Evolutionary conservation across 257 asterid species (phyloP).

Genomic region (Solanum rostratum): DNA sequence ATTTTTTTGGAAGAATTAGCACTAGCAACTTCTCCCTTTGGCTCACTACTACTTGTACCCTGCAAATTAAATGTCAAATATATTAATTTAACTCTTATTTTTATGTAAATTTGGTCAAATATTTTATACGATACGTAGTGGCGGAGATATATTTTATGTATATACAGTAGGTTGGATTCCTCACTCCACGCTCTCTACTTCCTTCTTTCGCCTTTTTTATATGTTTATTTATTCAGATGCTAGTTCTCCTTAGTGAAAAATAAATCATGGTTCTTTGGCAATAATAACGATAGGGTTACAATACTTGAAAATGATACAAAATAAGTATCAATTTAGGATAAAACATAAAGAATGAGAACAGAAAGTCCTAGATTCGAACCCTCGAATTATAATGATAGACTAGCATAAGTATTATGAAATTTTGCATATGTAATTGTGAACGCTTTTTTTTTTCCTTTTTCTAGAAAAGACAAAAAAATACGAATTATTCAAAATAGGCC

Average conservation of each 20-base stretch:
- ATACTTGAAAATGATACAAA: too few species aligned
- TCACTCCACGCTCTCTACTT: too few species aligned
- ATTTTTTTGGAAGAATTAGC: constrained; percentile 8
- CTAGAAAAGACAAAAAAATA: not conserved
- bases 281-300: not conserved
- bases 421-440: not conserved
- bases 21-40: not conserved
- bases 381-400: not conserved
- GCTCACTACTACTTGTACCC: not conserved
- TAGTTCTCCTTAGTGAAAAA: not conserved
- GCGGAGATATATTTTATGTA: too few species aligned
- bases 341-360: not conserved
- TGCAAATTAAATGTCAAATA: not conserved
- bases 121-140: not conserved
- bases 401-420: too few species aligned
- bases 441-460: too few species aligned
- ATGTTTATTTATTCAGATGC: too few species aligned
- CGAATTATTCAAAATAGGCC: not conserved
- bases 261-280: not conserved
- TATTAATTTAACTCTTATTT: not conserved
- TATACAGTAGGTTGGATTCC: too few species aligned
- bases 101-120: not conserved
- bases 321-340: not conserved
- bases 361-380: not conserved
- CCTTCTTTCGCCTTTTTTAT: too few species aligned